Conservation (phyloP, 768 basidiomycete species). For the Termitomyces sp. region DNA sequence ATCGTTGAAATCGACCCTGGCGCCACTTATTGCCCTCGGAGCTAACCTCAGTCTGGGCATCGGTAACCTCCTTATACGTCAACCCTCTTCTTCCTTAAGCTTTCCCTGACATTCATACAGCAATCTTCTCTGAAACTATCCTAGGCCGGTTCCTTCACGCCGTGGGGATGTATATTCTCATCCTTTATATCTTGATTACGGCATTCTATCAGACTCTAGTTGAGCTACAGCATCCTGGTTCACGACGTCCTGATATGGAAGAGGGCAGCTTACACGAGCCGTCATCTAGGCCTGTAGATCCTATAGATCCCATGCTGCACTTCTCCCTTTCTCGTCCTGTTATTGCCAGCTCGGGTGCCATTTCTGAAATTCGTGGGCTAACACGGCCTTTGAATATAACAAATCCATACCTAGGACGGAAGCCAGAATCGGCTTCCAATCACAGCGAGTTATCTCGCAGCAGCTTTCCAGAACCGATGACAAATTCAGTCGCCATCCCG, state of each 20-base stretch:
- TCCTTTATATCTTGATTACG: conserved; percentile 59
- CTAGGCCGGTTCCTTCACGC: conserved; percentile 68
- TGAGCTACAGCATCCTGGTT: background rate
- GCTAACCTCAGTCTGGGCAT: conserved; percentile 52
- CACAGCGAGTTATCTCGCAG: too few relatives aligned
- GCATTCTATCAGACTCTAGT: conserved; percentile 17
- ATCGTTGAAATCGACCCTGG: too few relatives aligned
- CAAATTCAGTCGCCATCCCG: too few relatives aligned
- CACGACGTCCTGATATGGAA: background rate
- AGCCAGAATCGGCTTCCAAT: too few relatives aligned
- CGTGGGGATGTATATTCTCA: conserved; percentile 56
- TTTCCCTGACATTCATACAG: conserved; percentile 12
- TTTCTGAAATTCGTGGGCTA: too few relatives aligned
- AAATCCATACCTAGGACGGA: too few relatives aligned
- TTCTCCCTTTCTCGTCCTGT: background rate
- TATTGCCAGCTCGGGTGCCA: too few relatives aligned
- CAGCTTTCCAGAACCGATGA: too few relatives aligned
- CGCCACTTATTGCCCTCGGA: conserved; percentile 48
- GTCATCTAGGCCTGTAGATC: background rate
- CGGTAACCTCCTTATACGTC: conserved; percentile 57
- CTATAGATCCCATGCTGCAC: background rate
- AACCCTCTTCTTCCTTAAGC: conserved; percentile 20
- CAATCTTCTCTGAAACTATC: conserved; percentile 65
- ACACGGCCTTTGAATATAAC: too few relatives aligned
- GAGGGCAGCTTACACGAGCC: background rate